Evolutionary conservation across 2,329 filamentous ascomycete species (phyloP), one percentile per base, ranked within the genome.

Genomic region (Dactylellina cionopaga): DNA sequence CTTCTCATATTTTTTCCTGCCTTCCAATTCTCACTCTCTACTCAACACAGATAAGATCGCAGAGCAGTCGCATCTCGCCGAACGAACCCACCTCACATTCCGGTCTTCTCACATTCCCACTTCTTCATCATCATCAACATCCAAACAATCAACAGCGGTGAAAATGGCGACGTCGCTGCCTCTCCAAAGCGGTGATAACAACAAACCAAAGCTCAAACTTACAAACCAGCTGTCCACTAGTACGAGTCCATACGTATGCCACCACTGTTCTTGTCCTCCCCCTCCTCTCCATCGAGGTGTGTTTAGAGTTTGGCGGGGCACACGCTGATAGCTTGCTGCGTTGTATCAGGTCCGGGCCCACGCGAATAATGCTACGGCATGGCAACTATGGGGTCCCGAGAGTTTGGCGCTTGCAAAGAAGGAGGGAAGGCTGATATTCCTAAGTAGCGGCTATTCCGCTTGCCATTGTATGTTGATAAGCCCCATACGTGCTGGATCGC

Each of bases 371-470:
- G 88, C 89, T 1, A 93, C 98, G 35, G 88, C 89, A 77, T 99
- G 95, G 95, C 95, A 99, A 83, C 84, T 92, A 70, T 91, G 96
- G 84, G 90, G 90, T 76, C 85, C 89, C 19, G 89, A 92, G 77
- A 88, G 92, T 13, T 84, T 97, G 59, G 86, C 86, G 74, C 84
- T 92, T 49, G 94, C 95, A 13, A 90, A 87, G 80, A 87, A 84
- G 76, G 88, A 93, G 76, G 96, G 98, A 80, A 91, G 92, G 78
- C 84, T 96, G 68, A 89, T 99, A 70, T 98, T 97, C 79, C 84
- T 98, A 74, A 96, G 94, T 79, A 93, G 98, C 78, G 95, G 95
- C 51, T 99, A 96, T 83, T 90, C 90, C 17, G 92, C 95, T 41
- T 98, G 95, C 80, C 94, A 98, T 82, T 96, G 95, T 95, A 82